Base-by-base conservation (phyloP, 2,329 filamentous ascomycete genomes). In the Biscogniauxia sp. region DNA sequence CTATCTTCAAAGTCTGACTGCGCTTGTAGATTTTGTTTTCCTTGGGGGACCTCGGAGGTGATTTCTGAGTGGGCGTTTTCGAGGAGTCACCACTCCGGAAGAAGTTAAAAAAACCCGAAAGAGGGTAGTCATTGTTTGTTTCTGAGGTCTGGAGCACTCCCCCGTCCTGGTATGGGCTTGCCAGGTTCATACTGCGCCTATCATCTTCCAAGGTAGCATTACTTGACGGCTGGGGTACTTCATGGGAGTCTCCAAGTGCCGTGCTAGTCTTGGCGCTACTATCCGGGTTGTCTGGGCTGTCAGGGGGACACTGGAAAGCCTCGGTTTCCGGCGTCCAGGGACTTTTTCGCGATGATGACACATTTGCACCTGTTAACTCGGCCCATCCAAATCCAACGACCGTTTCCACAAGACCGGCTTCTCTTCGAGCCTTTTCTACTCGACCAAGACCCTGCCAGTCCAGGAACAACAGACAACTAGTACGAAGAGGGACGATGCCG, bases 371-470 rank as follows among this genome's bases (percentile, higher is more conserved):
- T 0, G 92, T 97, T 59, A 99, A 78, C 75, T 99, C 95, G 8
- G 92, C 91, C 91, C 93, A 97, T 2, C 95, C 94, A 82, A 94
- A 97, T 58, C 91, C 92, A 28, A 95, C 92, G 64, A 98, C 88
- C 0, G 93, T 97, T 57, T 96, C 93, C 45, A 99, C 91, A 26
- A 98, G 80, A 0, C 94, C 94, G 62, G 93, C 96, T 73, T 96
- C 94, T 73, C 95, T 82, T 20, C 94, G 86, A 11, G 95, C 94
- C 76, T 99, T 99, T 67, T 98, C 93, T 1, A 99, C 95, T 49
- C 92, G 89, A 5, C 90, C 94, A 3, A 99, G 80, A 0, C 95
- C 95, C 76, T 93, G 90, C 95, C 95, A 99, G 73, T 99, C 95
- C 1, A 99, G 80, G 71, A 99, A 99, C 5, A 99, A 78, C n/a